Evolutionary conservation across 73 alveolate genomes (phyloP).

Genomic region (Blepharisma stoltei): DNA sequence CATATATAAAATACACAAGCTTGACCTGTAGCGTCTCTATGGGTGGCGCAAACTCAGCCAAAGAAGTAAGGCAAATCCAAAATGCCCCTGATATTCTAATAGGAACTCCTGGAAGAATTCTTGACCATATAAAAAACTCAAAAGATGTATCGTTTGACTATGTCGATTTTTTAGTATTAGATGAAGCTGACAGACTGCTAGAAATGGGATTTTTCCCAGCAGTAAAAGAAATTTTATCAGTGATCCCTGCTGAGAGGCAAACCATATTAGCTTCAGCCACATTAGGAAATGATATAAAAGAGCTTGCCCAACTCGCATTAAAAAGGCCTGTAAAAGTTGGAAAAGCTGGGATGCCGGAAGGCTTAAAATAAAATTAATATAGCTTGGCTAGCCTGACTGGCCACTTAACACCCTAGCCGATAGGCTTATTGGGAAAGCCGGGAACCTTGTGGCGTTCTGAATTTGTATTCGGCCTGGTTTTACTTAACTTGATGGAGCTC

Average conservation of each 20-base stretch:
- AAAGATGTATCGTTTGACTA: conserved; percentile 45
- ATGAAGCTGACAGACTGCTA: conserved; percentile 97
- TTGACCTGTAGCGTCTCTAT: conserved; percentile 68
- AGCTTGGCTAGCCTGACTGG: too few species aligned
- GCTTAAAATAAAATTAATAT: too few species aligned
- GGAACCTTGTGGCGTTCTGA: too few species aligned
- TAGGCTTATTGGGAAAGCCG: too few species aligned
- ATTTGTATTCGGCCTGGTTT: too few species aligned
- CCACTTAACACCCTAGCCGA: too few species aligned
- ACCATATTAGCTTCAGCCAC: conserved; percentile 98
- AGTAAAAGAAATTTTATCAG: conserved; percentile 69
- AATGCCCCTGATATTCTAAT: conserved; percentile 88
- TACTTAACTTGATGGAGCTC: too few species aligned
- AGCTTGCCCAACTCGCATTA: conserved; percentile 79
- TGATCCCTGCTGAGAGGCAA: conserved; percentile 83
- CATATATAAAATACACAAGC: conserved; percentile 72
- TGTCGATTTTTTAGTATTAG: conserved; percentile 89
- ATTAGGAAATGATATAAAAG: conserved; percentile 83
- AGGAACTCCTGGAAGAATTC: conserved; percentile 96
- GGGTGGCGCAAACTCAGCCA: conserved; percentile 83
- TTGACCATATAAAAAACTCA: conserved; percentile 81
- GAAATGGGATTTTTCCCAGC: conserved; percentile 95
- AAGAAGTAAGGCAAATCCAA: conserved; percentile 79
- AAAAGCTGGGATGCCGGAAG: conserved; percentile 45
- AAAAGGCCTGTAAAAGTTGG: conserved; percentile 80